These are phyloP conservation scores for Puccinia brachypodii DNA, from an alignment of 1,284 basidiomycete genomes.

Conservation along the genomic window DNA sequence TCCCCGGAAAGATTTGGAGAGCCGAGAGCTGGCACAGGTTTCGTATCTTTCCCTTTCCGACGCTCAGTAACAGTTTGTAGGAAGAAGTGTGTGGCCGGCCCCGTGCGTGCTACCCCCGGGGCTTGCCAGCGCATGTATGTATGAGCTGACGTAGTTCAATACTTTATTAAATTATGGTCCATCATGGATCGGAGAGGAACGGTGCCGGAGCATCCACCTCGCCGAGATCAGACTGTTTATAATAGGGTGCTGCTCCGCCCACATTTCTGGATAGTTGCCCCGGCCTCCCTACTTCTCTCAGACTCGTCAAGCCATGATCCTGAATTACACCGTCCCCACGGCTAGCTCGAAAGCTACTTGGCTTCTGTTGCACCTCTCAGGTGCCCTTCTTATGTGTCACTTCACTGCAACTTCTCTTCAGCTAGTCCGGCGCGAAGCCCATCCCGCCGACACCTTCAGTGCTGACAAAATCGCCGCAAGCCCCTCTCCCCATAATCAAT, in stretches of 20 bases:
- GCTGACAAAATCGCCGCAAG: not conserved
- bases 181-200: constrained; percentile 4
- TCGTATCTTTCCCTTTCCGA: not conserved
- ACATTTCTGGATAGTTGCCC: not conserved
- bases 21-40: not conserved
- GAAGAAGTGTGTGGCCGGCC: not conserved
- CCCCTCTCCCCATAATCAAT: not conserved
- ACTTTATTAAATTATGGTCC: too few relatives aligned
- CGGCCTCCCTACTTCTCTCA: not conserved
- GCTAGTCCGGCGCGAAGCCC: not conserved
- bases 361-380: not conserved
- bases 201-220: not conserved
- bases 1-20: not conserved
- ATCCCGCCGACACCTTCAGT: not conserved
- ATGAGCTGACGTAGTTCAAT: not conserved
- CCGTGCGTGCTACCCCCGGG: not conserved
- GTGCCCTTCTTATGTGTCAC: not conserved
- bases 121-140: not conserved
- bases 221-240: not conserved
- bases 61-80: not conserved
- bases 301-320: not conserved
- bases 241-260: not conserved
- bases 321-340: not conserved
- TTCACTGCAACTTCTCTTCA: not conserved
- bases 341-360: not conserved